Evolutionary conservation across 1,284 basidiomycete species (phyloP), one percentile per base, ranked within the genome.

Genomic region (Cryptococcus wingfieldii): DNA sequence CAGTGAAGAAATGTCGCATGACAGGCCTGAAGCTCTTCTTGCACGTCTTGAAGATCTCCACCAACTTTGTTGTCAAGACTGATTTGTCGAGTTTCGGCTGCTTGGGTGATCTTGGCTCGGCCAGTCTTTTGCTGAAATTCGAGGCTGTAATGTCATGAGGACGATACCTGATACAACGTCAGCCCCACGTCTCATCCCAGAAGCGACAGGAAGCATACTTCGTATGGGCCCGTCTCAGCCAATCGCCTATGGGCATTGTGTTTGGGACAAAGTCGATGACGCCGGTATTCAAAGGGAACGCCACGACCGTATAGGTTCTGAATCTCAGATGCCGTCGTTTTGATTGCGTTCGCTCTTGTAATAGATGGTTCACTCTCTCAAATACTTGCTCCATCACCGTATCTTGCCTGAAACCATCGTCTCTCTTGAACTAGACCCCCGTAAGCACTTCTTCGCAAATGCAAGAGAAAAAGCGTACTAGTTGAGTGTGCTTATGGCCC

Each of bases 351-450:
- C 98, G 91, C 12, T 80, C 80, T 9, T 70, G 67, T 7, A 98
- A 82, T 1, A 97, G 82, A 4, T 83, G 78, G 61, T 98, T 98
- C 53, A 93, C 88, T 43, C 98, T 81, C 34, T 86, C 85, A 69
- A 98, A 98, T 2, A 97, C 91, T 76, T 98, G 96, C 70, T 97
- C 92, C 94, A 98, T 97, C 47, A 98, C 91, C 0, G 95, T 94
- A 71, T 98, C 95, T 76, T 98, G 96, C 31, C 95, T 85, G 37
- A 96, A 77, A 68, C 98, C 95, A 64, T 97, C 93, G 18, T 86
- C 83, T 12, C 90, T 89, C 74, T 98, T 98, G 80, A 94, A 96
- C 90, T 97, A 38, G 3, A 12, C 46, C 28, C n/a, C 3, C 34
- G n/a, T 41, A n/a, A 12, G 23, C 52, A 53, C 18, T 38, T 23